phyloP scores from a whole-genome alignment of 2,329 filamentous ascomycete genomes.

The Dothidotthia symphoricarpi region DNA sequence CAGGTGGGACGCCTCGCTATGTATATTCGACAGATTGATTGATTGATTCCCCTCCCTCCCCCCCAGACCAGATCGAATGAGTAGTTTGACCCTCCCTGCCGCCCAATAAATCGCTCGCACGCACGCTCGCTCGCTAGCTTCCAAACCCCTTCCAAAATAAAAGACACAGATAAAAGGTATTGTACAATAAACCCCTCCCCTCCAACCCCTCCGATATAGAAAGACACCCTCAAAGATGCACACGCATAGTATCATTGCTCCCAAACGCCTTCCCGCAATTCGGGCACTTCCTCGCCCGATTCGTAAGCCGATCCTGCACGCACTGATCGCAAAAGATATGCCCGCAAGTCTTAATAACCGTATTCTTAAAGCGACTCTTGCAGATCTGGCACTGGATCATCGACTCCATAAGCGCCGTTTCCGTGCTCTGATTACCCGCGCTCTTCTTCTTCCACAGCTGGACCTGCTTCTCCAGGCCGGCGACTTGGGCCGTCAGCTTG shows the following conservation, averaged over 20 bases:
- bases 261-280: slow-evolving; percentile 92
- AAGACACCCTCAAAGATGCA: slow-evolving; percentile 39
- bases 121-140: no score
- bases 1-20: no score
- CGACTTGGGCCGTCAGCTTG: slow-evolving; percentile 72
- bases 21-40: no score
- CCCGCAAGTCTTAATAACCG: slow-evolving; percentile 87
- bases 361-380: slow-evolving; percentile 90
- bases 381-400: slow-evolving; percentile 90
- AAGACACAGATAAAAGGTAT: not conserved
- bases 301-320: slow-evolving; percentile 82
- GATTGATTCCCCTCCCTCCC: no score
- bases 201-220: no score
- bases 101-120: no score
- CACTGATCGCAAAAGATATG: slow-evolving; percentile 92
- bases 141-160: no score
- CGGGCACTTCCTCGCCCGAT: slow-evolving; percentile 91
- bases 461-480: slow-evolving; percentile 76
- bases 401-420: slow-evolving; percentile 76
- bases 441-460: slow-evolving; percentile 84
- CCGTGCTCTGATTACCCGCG: slow-evolving; percentile 74
- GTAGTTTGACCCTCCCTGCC: no score
- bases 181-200: no score
- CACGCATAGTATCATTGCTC: slow-evolving; percentile 78
- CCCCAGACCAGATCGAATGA: no score